Conservation (phyloP, 805 yeast species). For the Wickerhamomyces canadensis region DNA sequence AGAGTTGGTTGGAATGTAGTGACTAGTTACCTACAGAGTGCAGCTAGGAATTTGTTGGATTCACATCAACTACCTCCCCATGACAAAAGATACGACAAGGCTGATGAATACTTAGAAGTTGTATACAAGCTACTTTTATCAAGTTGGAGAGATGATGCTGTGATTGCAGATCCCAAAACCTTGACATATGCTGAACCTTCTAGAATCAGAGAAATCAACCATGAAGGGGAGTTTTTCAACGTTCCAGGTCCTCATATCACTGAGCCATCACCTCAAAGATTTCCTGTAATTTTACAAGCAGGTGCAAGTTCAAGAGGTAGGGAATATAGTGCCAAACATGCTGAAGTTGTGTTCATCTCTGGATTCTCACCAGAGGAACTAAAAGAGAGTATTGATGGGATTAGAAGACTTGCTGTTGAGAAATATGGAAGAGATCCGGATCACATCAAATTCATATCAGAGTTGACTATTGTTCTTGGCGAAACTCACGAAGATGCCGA, state of each 20-base stretch:
- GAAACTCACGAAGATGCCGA: conserved; percentile 35
- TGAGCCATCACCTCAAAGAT: conserved; percentile 33
- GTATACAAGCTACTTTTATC: conserved; percentile 32
- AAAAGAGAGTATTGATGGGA: conserved; percentile 21
- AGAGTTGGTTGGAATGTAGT: conserved; percentile 46
- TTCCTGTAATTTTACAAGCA: conserved; percentile 34
- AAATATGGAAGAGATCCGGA: conserved; percentile 30
- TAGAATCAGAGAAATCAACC: conserved; percentile 25
- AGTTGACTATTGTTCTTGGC: conserved; percentile 30
- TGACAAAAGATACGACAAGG: conserved; percentile 35
- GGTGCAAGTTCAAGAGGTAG: conserved; percentile 31
- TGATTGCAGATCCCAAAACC: conserved; percentile 25
- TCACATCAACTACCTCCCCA: conserved; percentile 26
- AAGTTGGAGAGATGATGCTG: conserved; percentile 34
- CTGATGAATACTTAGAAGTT: conserved; percentile 36
- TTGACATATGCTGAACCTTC: conserved; percentile 13
- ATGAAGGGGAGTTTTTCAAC: conserved; percentile 27
- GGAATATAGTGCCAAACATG: conserved; percentile 28
- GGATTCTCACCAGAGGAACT: conserved; percentile 10
- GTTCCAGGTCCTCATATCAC: conserved; percentile 32
- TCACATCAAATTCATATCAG: conserved; percentile 31
- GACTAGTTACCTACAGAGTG: conserved; percentile 37
- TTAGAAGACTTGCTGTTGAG: conserved; percentile 27
- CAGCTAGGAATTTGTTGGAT: conserved; percentile 34
- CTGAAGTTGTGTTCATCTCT: no score